These are phyloP conservation scores for Eragrostis curvula DNA, from an alignment of 176 grass and related monocot genomes.

Conservation along the genomic window DNA sequence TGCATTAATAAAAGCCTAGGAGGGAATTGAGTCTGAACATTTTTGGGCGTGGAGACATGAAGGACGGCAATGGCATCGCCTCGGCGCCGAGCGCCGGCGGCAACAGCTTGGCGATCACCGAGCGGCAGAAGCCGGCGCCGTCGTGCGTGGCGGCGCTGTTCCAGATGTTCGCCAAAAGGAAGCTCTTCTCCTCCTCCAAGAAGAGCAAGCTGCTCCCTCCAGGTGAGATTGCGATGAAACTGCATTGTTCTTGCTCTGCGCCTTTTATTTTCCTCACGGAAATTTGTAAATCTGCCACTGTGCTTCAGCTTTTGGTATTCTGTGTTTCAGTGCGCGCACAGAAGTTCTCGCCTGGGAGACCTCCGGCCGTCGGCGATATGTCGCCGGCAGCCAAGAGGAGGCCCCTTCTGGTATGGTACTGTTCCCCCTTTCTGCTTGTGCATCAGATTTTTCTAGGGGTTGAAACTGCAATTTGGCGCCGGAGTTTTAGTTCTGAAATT, in stretches of 20 bases:
- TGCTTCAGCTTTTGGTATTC: not conserved
- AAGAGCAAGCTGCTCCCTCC: slow-evolving; percentile 58
- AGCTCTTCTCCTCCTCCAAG: slow-evolving; percentile 60
- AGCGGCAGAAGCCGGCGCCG: slow-evolving; percentile 60
- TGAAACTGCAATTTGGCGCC: not conserved
- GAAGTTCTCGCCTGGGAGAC: slow-evolving; percentile 33
- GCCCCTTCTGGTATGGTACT: slow-evolving; percentile 34
- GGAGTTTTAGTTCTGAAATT: not conserved
- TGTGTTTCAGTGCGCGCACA: slow-evolving; percentile 44
- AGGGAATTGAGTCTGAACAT: slow-evolving; percentile 12
- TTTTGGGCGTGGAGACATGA: slow-evolving; percentile 36
- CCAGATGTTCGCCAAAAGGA: slow-evolving; percentile 61
- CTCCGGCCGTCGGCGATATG: slow-evolving; percentile 17
- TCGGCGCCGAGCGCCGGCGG: slow-evolving; percentile 11
- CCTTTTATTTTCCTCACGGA: not conserved
- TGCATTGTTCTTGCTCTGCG: slow-evolving; percentile 16
- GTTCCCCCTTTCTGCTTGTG: not conserved
- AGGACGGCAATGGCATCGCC: not conserved
- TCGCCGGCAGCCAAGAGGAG: slow-evolving; percentile 31
- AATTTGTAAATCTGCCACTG: not conserved
- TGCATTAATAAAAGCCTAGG: not conserved
- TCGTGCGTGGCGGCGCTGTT: slow-evolving; percentile 62
- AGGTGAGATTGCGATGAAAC: slow-evolving; percentile 42
- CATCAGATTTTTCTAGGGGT: not conserved
- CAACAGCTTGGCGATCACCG: slow-evolving; percentile 45